Evolutionary conservation across 176 grass and related monocot species (phyloP), one percentile per base, ranked within the genome.

Genomic region (Pontederia crassipes): DNA sequence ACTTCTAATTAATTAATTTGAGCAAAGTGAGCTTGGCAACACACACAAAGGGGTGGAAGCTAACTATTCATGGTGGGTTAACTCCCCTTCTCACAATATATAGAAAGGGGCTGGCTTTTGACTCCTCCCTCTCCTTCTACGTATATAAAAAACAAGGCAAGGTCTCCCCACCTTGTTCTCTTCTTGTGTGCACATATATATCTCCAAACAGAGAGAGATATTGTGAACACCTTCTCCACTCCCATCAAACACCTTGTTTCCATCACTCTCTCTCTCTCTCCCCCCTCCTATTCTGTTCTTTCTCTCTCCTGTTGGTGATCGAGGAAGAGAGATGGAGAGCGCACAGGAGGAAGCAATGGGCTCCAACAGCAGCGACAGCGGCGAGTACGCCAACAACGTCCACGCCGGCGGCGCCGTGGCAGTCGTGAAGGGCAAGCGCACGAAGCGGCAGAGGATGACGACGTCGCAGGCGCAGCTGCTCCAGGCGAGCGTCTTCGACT

Each of bases 61-160:
- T 24, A 24, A 24, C 20, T 24, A 24, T 24, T 24, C 20, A 24
- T 24, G 20, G 20, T 24, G 47, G 62, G 62, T 64, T 64, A 64
- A 46, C 35, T 64, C 14, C 61, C 17, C n/a, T 10, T 12, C 12
- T 46, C 45, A 24, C 59, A 45, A 45, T 46, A 24, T 59, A 28
- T 58, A 71, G 68, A 18, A 60, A 71, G 28, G 66, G 66, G 24
- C 56, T 24, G 56, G 55, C 12, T 58, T 71, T 71, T 71, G 68
- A 71, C 56, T 71, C 20, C 68, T 67, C 17, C 17, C 16, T 53
- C 52, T 24, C 28, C 17, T 40, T 2, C 18, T 32, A 17, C 59
- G 27, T 58, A 28, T 28, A 70, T 51, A 71, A 59, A 71, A 59
- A 14, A 58, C 12, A 54, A 4, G 45, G 16, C 17, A 10, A 46